Evolutionary conservation across 176 grass and related monocot genomes (phyloP).

Genomic region (Carex parvula): DNA sequence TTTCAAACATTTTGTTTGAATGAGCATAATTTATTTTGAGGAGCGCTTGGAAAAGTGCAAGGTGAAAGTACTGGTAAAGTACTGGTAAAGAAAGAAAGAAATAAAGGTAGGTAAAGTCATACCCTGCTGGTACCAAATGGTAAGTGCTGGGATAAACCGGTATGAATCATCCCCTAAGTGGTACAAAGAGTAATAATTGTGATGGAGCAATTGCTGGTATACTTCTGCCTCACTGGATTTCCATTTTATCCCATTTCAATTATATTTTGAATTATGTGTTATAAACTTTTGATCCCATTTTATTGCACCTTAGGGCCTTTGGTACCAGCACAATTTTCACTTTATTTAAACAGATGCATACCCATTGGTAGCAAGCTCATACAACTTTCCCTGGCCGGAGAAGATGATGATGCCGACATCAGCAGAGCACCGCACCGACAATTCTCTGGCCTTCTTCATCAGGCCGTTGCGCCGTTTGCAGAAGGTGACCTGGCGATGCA

Average conservation of each 20-base stretch:
- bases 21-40: background rate
- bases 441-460: constrained; percentile 33
- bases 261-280: background rate
- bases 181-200: background rate
- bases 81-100: no score
- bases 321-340: background rate
- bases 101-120: no score
- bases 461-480: constrained; percentile 28
- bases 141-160: background rate
- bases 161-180: background rate
- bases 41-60: background rate
- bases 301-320: background rate
- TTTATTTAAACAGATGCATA: background rate
- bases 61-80: background rate
- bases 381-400: constrained; percentile 30
- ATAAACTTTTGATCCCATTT: background rate
- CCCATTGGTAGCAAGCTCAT: constrained; percentile 40
- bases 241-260: background rate
- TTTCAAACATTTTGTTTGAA: background rate
- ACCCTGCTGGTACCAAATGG: background rate
- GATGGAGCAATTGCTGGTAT: background rate
- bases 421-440: constrained; percentile 31
- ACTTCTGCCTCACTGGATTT: background rate
- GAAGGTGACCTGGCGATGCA: constrained; percentile 33
- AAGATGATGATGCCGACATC: constrained; percentile 33